Evolutionary conservation across 306 rosid species (phyloP).

Genomic region (Trifolium dubium): DNA sequence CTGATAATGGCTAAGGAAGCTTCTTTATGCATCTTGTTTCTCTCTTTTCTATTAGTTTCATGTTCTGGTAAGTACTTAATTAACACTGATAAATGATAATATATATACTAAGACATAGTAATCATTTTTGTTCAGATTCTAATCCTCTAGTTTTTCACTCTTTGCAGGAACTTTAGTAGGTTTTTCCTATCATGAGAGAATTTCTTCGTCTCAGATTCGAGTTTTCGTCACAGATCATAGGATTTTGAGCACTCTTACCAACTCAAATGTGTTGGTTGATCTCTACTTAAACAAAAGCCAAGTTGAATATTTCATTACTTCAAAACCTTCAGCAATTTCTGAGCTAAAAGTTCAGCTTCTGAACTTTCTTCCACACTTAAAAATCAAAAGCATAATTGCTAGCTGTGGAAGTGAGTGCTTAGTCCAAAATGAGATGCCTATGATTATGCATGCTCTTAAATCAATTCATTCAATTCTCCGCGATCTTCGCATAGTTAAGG

Average conservation of each 20-base stretch:
- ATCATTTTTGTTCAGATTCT: slow-evolving; percentile 1
- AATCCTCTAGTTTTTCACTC: slow-evolving; percentile 4
- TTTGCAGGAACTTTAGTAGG: slow-evolving; percentile 64
- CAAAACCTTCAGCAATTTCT: slow-evolving; percentile 36
- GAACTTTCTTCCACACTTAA: slow-evolving; percentile 44
- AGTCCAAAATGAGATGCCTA: slow-evolving; percentile 44
- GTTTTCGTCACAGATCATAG: slow-evolving; percentile 53
- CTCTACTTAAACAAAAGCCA: slow-evolving; percentile 57
- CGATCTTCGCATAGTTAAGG: slow-evolving; percentile 37
- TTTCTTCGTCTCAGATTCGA: slow-evolving; percentile 57
- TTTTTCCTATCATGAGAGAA: slow-evolving; percentile 52
- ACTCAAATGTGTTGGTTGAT: slow-evolving; percentile 56
- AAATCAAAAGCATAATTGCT: slow-evolving; percentile 54
- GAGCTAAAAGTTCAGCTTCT: slow-evolving; percentile 51
- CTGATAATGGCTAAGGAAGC: slow-evolving; percentile 66
- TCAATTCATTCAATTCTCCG: slow-evolving; percentile 52
- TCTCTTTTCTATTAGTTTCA: slow-evolving; percentile 56
- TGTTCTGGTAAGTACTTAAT: slow-evolving; percentile 68
- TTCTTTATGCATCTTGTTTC: slow-evolving; percentile 55
- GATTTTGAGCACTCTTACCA: slow-evolving; percentile 45
- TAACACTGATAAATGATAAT: slow-evolving; percentile 1
- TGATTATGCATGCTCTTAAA: slow-evolving; percentile 48
- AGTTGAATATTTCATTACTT: slow-evolving; percentile 41
- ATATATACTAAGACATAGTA: slow-evolving; percentile 9
- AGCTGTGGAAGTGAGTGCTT: slow-evolving; percentile 48